Evolutionary conservation across 2,329 filamentous ascomycete genomes (phyloP), one percentile per base, ranked within the genome.

Genomic region (Arachnomyces sp.): DNA sequence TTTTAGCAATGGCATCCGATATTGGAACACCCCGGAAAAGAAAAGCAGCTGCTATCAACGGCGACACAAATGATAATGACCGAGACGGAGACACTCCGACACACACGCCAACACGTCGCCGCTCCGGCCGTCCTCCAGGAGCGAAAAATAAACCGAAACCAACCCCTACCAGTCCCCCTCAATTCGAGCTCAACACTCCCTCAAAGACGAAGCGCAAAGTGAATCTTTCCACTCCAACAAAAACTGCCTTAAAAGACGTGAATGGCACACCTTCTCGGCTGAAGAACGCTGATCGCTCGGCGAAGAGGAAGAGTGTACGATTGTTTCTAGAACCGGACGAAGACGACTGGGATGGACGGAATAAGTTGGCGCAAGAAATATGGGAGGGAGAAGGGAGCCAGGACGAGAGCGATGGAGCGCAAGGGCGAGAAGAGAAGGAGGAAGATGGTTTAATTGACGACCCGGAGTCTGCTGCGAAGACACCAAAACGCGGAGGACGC

Each of bases 261-360:
- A 36, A 40, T 28, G 49, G 49, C 13, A 86, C 82, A 1, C 82
- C 85, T 0, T 75, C 77, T 29, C 74, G 79, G 49, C 71, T 75
- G 31, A 77, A 74, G 46, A 84, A 86, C 48, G 84, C 84, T 14
- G 87, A 95, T 63, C 80, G 84, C 36, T 95, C 89, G 4, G 90
- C 89, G 2, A 79, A 84, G 53, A 81, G 81, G 55, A 95, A 95
- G 70, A 94, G 86, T 59, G 84, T 84, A 15, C 74, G 80, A 38
- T 77, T 79, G 3, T 66, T 95, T 38, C 81, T 93, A 29, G 80
- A 89, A 55, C 80, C 80, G 32, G 79, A 88, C 34, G 83, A 87
- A 18, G 85, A 75, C 36, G 69, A 69, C 25, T 67, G 84, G 52
- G 77, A 77, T 34, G 82, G 79, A 11, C 81, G 82, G 4, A 78